A percentile compares a stretch with the other conserved stretches of the same genome.
Conservation (phyloP, 2,329 filamentous ascomycete genomes). For the Canariomyces notabilis region DNA sequence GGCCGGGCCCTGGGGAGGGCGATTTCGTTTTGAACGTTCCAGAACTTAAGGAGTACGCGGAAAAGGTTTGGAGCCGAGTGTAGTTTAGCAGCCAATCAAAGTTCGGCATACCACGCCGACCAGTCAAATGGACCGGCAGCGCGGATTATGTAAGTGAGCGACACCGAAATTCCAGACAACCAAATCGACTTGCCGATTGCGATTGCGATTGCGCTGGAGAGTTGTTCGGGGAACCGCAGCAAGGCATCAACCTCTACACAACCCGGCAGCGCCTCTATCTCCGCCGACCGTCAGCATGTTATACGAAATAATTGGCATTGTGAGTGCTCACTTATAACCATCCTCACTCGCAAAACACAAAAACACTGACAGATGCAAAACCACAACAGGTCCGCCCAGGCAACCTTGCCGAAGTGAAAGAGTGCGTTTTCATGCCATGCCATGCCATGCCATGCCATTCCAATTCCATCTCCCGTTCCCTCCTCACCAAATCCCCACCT, state of each 20-base stretch:
- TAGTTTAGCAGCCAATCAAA: no score
- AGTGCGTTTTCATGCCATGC: constrained; percentile 56
- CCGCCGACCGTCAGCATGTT: constrained; percentile 58
- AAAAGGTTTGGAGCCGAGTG: no score
- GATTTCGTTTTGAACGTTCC: no score
- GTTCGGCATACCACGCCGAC: no score
- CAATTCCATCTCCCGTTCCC: constrained; percentile 2
- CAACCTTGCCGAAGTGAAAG: constrained; percentile 87
- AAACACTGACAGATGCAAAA: constrained; percentile 11
- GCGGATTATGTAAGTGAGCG: no score
- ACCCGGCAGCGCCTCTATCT: constrained; percentile 3
- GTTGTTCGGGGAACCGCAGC: background rate
- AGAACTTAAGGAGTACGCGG: no score
- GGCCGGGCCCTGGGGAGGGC: no score
- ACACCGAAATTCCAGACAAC: background rate
- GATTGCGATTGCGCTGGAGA: no score
- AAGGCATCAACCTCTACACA: background rate
- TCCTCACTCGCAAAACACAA: background rate
- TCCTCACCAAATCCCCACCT: background rate
- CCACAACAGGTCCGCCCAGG: constrained; percentile 83
- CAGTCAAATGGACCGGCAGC: no score
- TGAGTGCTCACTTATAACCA: constrained; percentile 45
- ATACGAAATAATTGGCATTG: constrained; percentile 96
- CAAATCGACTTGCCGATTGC: background rate
- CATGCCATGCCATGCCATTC: background rate